Conservation (phyloP, 1,284 basidiomycete species). For the Earliella scabrosa region DNA sequence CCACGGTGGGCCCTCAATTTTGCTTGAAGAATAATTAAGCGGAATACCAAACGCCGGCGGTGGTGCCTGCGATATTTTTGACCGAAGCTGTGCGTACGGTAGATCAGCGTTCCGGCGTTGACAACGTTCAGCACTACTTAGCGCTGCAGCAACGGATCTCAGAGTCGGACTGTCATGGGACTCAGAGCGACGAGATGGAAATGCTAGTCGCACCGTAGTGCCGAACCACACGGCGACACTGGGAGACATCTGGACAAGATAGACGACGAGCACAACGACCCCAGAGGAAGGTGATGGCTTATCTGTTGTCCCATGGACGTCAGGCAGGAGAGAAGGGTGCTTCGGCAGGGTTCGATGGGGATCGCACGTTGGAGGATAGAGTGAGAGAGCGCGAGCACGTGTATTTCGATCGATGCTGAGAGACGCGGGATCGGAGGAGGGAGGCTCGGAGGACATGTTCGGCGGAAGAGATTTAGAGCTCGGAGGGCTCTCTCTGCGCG, state of each 20-base stretch:
- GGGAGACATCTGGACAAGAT: neutral
- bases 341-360: constrained; percentile 11
- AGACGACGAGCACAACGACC: constrained; percentile 3
- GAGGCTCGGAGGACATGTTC: neutral
- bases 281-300: constrained; percentile 11
- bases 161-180: neutral
- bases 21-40: no score
- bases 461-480: neutral
- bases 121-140: neutral
- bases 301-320: constrained; percentile 6
- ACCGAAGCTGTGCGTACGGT: neutral
- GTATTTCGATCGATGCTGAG: constrained; percentile 14
- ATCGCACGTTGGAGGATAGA: constrained; percentile 24
- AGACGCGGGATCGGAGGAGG: neutral
- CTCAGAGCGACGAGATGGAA: neutral
- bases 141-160: neutral
- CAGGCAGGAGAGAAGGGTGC: neutral
- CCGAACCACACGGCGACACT: neutral
- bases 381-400: constrained; percentile 15
- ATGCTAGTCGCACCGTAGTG: neutral
- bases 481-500: neutral
- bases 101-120: no score
- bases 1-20: constrained; percentile 27
- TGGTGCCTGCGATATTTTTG: constrained; percentile 16
- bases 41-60: no score